Evolutionary conservation across 2,329 filamentous ascomycete species (phyloP).

Genomic region (Neopestalotiopsis sp.): DNA sequence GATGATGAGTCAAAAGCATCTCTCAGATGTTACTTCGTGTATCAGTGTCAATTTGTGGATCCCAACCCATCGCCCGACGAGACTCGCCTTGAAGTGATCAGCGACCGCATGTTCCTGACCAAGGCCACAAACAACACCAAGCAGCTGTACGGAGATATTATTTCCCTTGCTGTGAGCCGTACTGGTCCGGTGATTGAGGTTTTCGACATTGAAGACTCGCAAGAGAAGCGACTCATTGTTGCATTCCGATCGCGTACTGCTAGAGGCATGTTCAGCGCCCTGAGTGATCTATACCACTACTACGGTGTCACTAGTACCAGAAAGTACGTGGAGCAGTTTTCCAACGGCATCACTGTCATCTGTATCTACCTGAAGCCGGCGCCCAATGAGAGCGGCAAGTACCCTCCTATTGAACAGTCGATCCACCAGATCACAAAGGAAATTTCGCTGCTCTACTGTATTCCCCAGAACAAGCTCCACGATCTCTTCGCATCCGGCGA

Average conservation of each 20-base stretch:
- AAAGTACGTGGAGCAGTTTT: constrained; percentile 99
- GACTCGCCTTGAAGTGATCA: constrained; percentile 88
- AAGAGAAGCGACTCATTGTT: constrained; percentile 92
- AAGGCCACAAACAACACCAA: constrained; percentile 97
- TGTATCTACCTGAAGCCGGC: constrained; percentile 89
- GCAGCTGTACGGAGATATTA: constrained; percentile 92
- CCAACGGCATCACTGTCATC: constrained; percentile 97
- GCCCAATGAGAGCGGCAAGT: constrained; percentile 58
- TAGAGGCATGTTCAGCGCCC: constrained; percentile 89
- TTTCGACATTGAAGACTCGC: constrained; percentile 90
- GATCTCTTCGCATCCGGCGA: constrained; percentile 83
- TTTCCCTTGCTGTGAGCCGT: constrained; percentile 80
- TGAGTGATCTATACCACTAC: constrained; percentile 98
- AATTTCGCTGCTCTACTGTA: constrained; percentile 94
- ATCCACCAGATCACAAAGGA: constrained; percentile 99
- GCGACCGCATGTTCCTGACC: constrained; percentile 90
- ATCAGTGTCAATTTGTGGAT: constrained; percentile 90
- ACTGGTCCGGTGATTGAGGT: constrained; percentile 97
- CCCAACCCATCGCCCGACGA: constrained; percentile 76
- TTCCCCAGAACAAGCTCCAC: constrained; percentile 97
- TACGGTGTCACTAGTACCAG: constrained; percentile 95
- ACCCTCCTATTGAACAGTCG: constrained; percentile 87
- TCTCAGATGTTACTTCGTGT: constrained; percentile 97
- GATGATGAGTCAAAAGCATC: constrained; percentile 75
- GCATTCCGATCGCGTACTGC: constrained; percentile 95